These are phyloP conservation scores for Conringia planisiliqua DNA, from an alignment of 345 rosid species.

Conservation along the genomic window DNA sequence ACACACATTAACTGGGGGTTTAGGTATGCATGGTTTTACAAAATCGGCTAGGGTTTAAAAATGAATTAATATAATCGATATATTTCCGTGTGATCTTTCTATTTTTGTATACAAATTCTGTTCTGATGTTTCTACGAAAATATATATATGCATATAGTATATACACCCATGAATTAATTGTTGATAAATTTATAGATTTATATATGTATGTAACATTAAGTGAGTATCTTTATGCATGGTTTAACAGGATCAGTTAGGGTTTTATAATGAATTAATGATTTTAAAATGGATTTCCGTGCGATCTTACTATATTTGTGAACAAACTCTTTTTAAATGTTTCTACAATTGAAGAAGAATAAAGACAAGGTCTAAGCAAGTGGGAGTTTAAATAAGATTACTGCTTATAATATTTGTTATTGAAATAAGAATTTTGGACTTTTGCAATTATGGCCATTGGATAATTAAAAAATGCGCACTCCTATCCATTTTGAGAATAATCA, in stretches of 20 bases:
- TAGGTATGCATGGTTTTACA: not conserved
- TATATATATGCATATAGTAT: not conserved
- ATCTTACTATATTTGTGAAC: constrained; percentile 21
- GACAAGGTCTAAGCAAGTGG: constrained; percentile 36
- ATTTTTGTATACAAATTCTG: not conserved
- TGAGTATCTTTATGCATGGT: constrained; percentile 10
- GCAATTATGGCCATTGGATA: constrained; percentile 31
- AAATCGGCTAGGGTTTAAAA: not conserved
- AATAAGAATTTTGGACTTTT: constrained; percentile 31
- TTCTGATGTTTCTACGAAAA: not conserved
- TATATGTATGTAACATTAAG: not conserved
- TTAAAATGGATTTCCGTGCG: constrained; percentile 4
- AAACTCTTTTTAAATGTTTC: constrained; percentile 8
- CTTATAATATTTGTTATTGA: constrained; percentile 5
- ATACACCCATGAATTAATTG: not conserved
- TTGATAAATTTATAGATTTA: not conserved
- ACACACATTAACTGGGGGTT: not conserved
- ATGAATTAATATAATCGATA: not conserved
- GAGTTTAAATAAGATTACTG: not conserved
- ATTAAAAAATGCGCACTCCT: constrained; percentile 42
- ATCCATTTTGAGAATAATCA: constrained; percentile 51
- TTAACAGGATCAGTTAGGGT: not conserved
- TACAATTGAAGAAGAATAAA: constrained; percentile 21
- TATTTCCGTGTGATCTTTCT: constrained; percentile 5
- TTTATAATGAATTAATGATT: not conserved